Conservation (phyloP, 768 basidiomycete species). For the Russula foetens region DNA sequence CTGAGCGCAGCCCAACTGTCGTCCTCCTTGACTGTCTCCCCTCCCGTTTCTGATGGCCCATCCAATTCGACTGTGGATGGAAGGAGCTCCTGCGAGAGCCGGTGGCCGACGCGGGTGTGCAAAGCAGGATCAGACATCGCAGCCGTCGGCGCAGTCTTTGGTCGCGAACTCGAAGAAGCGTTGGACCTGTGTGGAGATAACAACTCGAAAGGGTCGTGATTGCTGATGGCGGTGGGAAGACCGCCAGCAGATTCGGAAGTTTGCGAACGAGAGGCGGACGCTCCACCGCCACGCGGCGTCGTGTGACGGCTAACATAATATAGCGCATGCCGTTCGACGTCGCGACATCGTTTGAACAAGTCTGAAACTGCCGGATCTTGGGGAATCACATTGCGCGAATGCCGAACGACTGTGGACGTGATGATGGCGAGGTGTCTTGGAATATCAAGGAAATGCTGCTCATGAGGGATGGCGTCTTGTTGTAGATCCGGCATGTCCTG, state of each 20-base stretch:
- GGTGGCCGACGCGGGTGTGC: slow-evolving; percentile 18
- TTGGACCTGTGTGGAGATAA: neutral
- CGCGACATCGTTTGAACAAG: slow-evolving; percentile 52
- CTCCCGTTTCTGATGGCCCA: neutral
- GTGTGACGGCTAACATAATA: slow-evolving; percentile 47
- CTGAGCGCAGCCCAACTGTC: slow-evolving; percentile 2
- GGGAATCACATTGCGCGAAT: slow-evolving; percentile 28
- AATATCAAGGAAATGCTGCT: slow-evolving; percentile 70
- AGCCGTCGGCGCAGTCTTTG: slow-evolving; percentile 15
- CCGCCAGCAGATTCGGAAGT: slow-evolving; percentile 1
- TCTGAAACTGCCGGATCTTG: slow-evolving; percentile 40
- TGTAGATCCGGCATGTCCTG: slow-evolving; percentile 47
- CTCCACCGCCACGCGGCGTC: neutral
- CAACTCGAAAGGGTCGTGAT: neutral
- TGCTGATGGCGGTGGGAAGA: neutral
- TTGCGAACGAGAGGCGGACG: neutral
- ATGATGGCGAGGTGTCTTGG: slow-evolving; percentile 72
- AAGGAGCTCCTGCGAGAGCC: slow-evolving; percentile 11
- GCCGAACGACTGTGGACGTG: slow-evolving; percentile 67
- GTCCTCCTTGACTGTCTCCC: neutral
- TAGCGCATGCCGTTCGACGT: slow-evolving; percentile 64
- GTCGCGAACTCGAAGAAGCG: slow-evolving; percentile 10
- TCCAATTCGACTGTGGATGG: neutral
- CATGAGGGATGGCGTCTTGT: slow-evolving; percentile 61
- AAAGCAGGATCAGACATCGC: slow-evolving; percentile 16